Evolutionary conservation across 2,329 filamentous ascomycete genomes (phyloP), one percentile per base, ranked within the genome.

Genomic region (Colletotrichum magnum): DNA sequence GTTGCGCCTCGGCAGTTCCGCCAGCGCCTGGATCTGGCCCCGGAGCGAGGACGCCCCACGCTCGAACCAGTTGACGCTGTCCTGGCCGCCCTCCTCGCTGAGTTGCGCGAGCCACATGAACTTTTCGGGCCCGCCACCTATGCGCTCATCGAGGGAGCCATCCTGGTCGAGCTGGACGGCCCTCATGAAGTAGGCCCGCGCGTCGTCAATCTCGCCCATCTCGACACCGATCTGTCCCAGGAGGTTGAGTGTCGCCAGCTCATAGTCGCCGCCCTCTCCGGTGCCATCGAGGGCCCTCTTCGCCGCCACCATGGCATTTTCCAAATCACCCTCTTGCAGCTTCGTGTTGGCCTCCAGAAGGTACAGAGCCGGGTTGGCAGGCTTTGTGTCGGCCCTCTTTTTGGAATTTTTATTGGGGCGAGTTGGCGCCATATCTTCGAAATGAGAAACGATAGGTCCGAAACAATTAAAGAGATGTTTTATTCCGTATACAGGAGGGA

Each of bases 31-130:
- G 72, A 97, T 92, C 78, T 92, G 91, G 72, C 85, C 83, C 76
- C 94, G 88, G 76, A 99, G 84, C 59, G 92, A 90, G 47, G 87
- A 84, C 0, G 93, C 92, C 13, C 95, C 94, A 73, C 85, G 86
- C 78, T 92, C 88, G 76, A 89, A 93, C 90, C 91, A 93, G 61
- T 75, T 72, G 15, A 93, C 88, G 74, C 88, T 92, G 75, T 92
- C 89, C 54, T 85, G 80, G 1, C 91, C 91, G 43, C 91, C 91
- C 54, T 91, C 86, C 69, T 92, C 89, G 77, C 89, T 96, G 75
- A 99, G 86, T 82, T 99, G 96, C 72, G 96, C 96, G 68, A 99
- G 85, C 89, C 95, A 97, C 57, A 98, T 83, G 77, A 98, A 98
- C 82, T 98, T 98, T 77, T 98, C 95, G 0, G 94, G 90, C 1